A percentile compares a stretch with the other conserved stretches of the same genome.
Conservation (phyloP, 768 basidiomycete species). For the Macrocybe gigantea region DNA sequence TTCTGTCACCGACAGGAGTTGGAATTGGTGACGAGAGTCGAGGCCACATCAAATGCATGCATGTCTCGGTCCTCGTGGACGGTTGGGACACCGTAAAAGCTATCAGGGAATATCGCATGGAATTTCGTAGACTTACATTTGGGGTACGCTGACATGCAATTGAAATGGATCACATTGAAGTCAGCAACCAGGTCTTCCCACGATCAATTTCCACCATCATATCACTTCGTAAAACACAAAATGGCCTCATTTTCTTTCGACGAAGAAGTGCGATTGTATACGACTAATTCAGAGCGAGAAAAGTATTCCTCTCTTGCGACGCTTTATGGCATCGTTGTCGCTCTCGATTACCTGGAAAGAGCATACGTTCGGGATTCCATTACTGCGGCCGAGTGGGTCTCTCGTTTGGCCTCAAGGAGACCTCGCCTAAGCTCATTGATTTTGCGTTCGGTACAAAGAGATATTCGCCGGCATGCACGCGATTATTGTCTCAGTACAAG, state of each 20-base stretch:
- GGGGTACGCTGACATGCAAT: too few species aligned
- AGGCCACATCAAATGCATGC: too few species aligned
- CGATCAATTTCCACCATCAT: too few species aligned
- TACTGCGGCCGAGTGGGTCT: conserved; percentile 79
- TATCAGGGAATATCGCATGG: too few species aligned
- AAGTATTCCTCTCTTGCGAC: conserved; percentile 84
- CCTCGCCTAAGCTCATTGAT: conserved; percentile 18
- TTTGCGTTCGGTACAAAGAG: conserved; percentile 41
- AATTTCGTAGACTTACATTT: too few species aligned
- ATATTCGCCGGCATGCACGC: conserved; percentile 94
- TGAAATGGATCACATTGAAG: too few species aligned
- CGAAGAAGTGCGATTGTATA: conserved; percentile 88
- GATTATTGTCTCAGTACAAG: conserved; percentile 94
- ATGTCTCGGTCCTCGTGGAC: too few species aligned
- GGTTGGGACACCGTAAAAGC: too few species aligned
- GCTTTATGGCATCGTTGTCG: conserved; percentile 86
- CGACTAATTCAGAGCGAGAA: conserved; percentile 85
- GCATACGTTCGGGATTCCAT: conserved; percentile 95
- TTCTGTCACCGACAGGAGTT: too few species aligned
- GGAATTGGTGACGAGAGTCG: too few species aligned
- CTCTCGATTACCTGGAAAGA: conserved; percentile 90
- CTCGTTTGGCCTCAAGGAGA: conserved; percentile 1
- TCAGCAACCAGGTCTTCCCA: too few species aligned
- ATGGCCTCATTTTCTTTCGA: conserved; percentile 47
- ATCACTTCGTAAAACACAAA: too few species aligned